Evolutionary conservation across 2,329 filamentous ascomycete genomes (phyloP), one percentile per base, ranked within the genome.

Genomic region (Epichloe elymi): DNA sequence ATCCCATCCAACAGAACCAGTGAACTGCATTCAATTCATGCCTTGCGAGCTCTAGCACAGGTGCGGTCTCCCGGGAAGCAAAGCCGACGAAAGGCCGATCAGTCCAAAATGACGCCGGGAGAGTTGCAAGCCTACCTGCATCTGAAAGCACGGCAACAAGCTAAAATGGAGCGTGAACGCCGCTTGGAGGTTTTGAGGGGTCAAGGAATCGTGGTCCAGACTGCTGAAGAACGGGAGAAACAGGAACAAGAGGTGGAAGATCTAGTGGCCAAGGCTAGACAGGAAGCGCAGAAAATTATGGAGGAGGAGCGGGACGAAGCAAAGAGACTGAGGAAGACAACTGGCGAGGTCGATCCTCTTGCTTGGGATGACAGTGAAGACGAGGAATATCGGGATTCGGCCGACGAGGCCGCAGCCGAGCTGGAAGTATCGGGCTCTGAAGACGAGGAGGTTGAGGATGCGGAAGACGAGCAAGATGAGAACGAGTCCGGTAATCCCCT

Each of bases 181-280:
- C 84, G 84, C 51, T 76, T 97, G 19, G 81, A 88, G 51, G 76
- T 83, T 58, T 75, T 98, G 40, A 82, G 79, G 60, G 83, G 85
- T 11, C 88, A 86, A 66, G 93, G 93, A 7, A 76, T 96, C 26
- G 72, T 85, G 23, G 74, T 97, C 17, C 85, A 90, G 64, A 95
- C 87, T 0, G 80, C 83, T 2, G 91, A 96, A 66, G 90, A 98
- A 65, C 81, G 87, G 19, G 86, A 90, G 61, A 79, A 80, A 36
- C 85, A 95, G 63, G 80, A 88, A 65, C 82, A 86, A 52, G 82
- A 90, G 53, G 81, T 95, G 12, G 93, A 97, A 59, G 85, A 96
- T 60, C 78, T 97, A 54, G 79, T 97, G 26, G 85, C 91, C 46
- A 89, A 84, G 60, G 91, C 90, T 19, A 78, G 89, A 52, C 75